Conservation (phyloP, 2,329 filamentous ascomycete species). For the Microsporum audouinii region DNA sequence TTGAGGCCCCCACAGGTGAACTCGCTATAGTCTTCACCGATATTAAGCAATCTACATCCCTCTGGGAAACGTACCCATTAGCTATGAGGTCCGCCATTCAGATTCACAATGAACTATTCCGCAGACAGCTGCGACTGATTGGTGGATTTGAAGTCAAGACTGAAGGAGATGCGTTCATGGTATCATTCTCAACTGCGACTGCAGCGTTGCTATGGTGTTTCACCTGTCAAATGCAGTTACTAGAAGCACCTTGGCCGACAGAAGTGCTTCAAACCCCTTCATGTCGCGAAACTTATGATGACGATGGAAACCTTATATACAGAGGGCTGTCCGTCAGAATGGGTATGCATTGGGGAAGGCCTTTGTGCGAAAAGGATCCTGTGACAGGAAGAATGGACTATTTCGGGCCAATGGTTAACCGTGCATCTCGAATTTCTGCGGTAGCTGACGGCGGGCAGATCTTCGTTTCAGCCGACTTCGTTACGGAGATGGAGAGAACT, state of each 20-base stretch:
- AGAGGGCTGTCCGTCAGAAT: conserved; percentile 89
- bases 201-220: conserved; percentile 94
- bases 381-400: conserved; percentile 98
- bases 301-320: conserved; percentile 82
- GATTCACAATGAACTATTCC: conserved; percentile 94
- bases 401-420: conserved; percentile 98
- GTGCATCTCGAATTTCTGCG: conserved; percentile 82
- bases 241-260: conserved; percentile 84
- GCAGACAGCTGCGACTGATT: conserved; percentile 80
- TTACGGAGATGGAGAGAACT: conserved; percentile 85
- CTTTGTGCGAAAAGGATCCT: conserved; percentile 88
- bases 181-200: conserved; percentile 92
- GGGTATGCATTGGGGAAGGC: conserved; percentile 92
- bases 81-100: conserved; percentile 97
- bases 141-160: conserved; percentile 99
- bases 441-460: conserved; percentile 96
- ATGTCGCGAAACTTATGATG: conserved; percentile 70
- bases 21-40: conserved; percentile 94
- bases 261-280: conserved; percentile 81
- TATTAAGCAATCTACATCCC: conserved; percentile 92
- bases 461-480: conserved; percentile 92
- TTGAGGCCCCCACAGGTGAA: conserved; percentile 80
- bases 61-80: conserved; percentile 91
- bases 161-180: conserved; percentile 99
- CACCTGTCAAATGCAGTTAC: conserved; percentile 74